Percentiles rank a stretch among this genome's conserved stretches.
These are phyloP conservation scores for Ajuga reptans DNA, from an alignment of 305 asterid genomes.

Conservation along the genomic window DNA sequence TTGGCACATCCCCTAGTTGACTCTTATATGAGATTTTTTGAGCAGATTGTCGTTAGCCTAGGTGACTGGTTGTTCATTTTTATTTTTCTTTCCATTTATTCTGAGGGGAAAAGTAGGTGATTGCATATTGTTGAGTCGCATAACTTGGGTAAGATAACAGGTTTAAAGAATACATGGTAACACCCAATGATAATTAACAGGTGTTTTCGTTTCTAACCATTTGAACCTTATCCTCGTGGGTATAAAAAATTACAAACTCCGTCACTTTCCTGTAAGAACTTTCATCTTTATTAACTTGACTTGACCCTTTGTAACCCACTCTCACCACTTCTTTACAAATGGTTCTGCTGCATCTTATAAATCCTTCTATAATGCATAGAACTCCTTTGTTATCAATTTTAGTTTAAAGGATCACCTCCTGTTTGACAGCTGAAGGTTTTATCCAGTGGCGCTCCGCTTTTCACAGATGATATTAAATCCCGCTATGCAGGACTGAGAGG, in stretches of 20 bases:
- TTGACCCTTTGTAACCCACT: slow-evolving; percentile 1
- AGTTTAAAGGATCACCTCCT: slow-evolving; percentile 22
- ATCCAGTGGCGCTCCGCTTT: slow-evolving; percentile 47
- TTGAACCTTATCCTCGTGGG: neutral
- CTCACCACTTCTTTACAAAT: slow-evolving; percentile 4
- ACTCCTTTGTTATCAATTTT: slow-evolving; percentile 15
- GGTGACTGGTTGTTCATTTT: neutral
- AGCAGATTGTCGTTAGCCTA: neutral
- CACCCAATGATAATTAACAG: neutral
- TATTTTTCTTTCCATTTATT: neutral
- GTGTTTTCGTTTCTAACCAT: neutral
- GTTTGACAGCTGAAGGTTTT: slow-evolving; percentile 57
- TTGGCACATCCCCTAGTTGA: slow-evolving; percentile 15
- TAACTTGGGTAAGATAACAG: slow-evolving; percentile 4
- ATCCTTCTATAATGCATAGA: slow-evolving; percentile 7
- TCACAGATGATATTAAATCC: slow-evolving; percentile 55
- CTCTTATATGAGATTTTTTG: slow-evolving; percentile 7
- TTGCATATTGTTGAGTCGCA: slow-evolving; percentile 5
- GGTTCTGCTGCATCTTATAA: slow-evolving; percentile 7
- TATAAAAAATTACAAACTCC: neutral
- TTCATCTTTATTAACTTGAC: slow-evolving; percentile 8
- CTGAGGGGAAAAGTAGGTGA: neutral
- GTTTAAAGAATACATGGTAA: neutral
- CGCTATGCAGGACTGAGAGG: slow-evolving; percentile 74
- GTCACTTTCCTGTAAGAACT: neutral